Conservation (phyloP, 257 asterid genomes). For the Nicotiana otophora region DNA sequence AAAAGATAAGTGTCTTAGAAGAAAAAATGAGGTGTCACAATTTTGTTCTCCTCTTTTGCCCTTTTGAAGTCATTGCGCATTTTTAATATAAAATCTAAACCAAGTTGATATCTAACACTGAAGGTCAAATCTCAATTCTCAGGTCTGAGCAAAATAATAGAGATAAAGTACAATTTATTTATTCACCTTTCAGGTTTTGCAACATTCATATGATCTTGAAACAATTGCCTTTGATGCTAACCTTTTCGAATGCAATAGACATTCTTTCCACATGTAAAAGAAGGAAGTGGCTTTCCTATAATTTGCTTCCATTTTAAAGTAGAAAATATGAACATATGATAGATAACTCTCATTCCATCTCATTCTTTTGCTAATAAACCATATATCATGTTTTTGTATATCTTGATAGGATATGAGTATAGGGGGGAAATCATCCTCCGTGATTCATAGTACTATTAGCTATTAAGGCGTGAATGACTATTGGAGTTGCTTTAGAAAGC, state of each 20-base stretch:
- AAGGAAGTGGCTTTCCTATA: not conserved
- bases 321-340: not conserved
- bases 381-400: not conserved
- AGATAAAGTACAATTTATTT: constrained; percentile 3
- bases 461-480: not conserved
- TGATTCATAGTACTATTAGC: not conserved
- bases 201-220: not conserved
- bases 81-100: not conserved
- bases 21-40: not conserved
- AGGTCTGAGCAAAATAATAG: not conserved
- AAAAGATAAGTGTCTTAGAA: not conserved
- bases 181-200: not conserved
- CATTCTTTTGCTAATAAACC: not conserved
- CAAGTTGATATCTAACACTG: not conserved
- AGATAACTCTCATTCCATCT: not conserved
- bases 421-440: not conserved
- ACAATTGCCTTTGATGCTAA: no score
- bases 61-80: not conserved
- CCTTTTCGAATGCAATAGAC: not conserved
- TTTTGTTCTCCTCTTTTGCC: not conserved
- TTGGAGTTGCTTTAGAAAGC: not conserved
- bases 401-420: not conserved
- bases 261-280: not conserved
- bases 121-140: not conserved
- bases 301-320: no score